A percentile compares a stretch with the other conserved stretches of the same genome.
Conservation (phyloP, 371 early-diverging fungal genomes). For the Vairimorpha ceranae region DNA sequence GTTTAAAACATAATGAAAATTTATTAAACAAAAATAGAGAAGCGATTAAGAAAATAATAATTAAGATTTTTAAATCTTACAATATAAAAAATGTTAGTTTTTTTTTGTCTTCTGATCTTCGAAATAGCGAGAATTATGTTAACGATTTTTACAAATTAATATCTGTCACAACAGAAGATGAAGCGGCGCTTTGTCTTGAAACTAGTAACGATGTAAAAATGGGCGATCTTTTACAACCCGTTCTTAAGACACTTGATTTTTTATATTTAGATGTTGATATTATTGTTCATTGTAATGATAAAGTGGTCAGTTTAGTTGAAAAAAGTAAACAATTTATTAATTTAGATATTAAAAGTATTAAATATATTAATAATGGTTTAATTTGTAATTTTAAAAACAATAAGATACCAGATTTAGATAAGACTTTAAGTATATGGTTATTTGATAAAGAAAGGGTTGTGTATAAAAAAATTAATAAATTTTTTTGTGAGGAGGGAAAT, state of each 20-base stretch:
- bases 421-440: slow-evolving; percentile 90
- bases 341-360: neutral
- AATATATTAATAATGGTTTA: too few species aligned
- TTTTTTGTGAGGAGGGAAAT: slow-evolving; percentile 96
- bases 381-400: slow-evolving; percentile 4
- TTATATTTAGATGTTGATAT: neutral
- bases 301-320: neutral
- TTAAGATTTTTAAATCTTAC: neutral
- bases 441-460: slow-evolving; percentile 77
- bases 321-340: neutral
- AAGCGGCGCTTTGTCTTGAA: neutral
- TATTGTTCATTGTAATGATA: neutral
- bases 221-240: neutral
- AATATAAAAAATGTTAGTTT: neutral
- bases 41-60: neutral
- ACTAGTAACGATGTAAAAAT: neutral
- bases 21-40: neutral
- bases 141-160: slow-evolving; percentile 11
- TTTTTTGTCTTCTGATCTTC: neutral
- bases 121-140: neutral
- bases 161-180: slow-evolving; percentile 1
- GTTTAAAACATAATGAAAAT: neutral
- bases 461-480: slow-evolving; percentile 82
- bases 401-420: slow-evolving; percentile 84
- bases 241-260: neutral